Evolutionary conservation across 768 basidiomycete genomes (phyloP), one percentile per base, ranked within the genome.

Genomic region (Pisolithus albus): DNA sequence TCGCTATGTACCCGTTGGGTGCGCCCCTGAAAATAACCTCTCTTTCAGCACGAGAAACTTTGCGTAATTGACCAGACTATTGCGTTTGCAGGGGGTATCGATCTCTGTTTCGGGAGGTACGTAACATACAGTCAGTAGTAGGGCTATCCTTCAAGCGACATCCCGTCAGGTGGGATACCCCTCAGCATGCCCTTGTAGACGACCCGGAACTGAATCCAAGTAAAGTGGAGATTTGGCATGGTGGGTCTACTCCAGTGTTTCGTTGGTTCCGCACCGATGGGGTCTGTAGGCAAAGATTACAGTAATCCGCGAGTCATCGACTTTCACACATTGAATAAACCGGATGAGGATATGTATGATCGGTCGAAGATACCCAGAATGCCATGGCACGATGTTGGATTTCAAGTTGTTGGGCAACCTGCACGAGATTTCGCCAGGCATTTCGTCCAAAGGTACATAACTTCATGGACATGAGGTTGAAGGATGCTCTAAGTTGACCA

Each of bases 301-400:
- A 88, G 88, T 63, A 97, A 97, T 60, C 87, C 88, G 38, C 83
- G 96, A 16, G 73, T 94, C 9, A 69, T 73, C 43, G 96, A 98
- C 68, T 98, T 94, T 66, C 80, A 88, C 56, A 79, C 78, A 1
- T 77, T 99, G 46, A 78, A 84, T 63, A 96, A 94, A 65, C 94
- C 94, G 0, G 81, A 87, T 43, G 92, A 97, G 57, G 92, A 97
- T 63, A 91, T 95, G 87, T 92, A 95, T 60, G 94, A 99, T 61
- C 82, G 96, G 32, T 68, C 76, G 7, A 95, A 86, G 66, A 78
- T 89, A 18, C 90, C 93, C 5, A 78, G 96, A 46, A 97, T 98
- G 93, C 93, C 96, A 26, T 99, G 93, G 93, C 96, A 99, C 65
- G 96, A 99, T 64, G 91, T 98, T 37, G 91, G 84, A 0, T 76